phyloP scores from a whole-genome alignment of 1,284 basidiomycete genomes.

The Cryptococcus maquisensis region DNA sequence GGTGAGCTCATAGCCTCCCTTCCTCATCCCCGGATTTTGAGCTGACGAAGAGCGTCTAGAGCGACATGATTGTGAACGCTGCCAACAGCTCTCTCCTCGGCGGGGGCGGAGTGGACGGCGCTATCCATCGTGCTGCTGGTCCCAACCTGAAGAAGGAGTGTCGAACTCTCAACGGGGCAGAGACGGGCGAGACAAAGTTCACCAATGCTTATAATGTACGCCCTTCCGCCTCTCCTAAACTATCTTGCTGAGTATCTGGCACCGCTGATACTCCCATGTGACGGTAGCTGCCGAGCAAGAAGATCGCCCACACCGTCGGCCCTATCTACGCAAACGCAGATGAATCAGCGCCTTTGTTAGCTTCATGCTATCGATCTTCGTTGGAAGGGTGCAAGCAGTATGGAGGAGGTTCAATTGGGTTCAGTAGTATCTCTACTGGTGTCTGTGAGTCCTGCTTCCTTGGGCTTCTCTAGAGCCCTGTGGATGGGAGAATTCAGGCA shows the following conservation, averaged over 20 bases:
- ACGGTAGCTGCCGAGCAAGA: constrained; percentile 52
- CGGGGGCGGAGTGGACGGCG: constrained; percentile 52
- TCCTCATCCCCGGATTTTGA: not conserved
- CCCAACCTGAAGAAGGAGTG: constrained; percentile 66
- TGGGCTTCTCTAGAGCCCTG: not conserved
- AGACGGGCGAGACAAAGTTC: constrained; percentile 63
- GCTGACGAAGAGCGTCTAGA: constrained; percentile 16
- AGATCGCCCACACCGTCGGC: constrained; percentile 87
- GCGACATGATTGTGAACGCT: constrained; percentile 83
- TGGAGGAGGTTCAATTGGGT: constrained; percentile 62
- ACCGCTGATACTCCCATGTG: not conserved
- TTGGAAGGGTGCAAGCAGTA: constrained; percentile 62
- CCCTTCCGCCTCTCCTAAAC: constrained; percentile 1
- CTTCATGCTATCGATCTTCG: constrained; percentile 67
- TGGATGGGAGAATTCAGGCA: constrained; percentile 4
- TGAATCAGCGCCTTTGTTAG: constrained; percentile 57
- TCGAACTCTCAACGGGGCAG: constrained; percentile 65
- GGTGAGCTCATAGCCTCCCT: constrained; percentile 11
- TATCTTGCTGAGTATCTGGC: not conserved
- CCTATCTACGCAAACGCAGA: constrained; percentile 63
- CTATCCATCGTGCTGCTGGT: constrained; percentile 73
- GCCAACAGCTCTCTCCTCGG: constrained; percentile 74
- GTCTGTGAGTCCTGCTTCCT: constrained; percentile 40
- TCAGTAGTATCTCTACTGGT: constrained; percentile 33
- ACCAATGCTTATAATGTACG: constrained; percentile 44